These are phyloP conservation scores for Alternaria rosae DNA, from an alignment of 2,329 filamentous ascomycete species.

Conservation along the genomic window DNA sequence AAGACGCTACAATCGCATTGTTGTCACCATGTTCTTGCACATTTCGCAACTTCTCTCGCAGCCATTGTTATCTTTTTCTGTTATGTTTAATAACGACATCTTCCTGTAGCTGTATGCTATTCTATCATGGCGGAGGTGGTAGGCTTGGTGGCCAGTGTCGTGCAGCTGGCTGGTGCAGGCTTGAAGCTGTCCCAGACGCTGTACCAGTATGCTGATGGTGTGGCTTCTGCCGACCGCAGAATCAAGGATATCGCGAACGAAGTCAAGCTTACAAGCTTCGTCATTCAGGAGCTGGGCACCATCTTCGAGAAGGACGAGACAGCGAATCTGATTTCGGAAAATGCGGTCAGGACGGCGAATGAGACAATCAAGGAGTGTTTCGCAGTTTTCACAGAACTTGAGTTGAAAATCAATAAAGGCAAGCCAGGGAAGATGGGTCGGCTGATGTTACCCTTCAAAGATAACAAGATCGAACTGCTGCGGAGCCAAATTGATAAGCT, in stretches of 20 bases:
- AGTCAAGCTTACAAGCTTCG: constrained; percentile 36
- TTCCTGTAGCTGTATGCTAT: neutral
- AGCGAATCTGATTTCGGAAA: constrained; percentile 32
- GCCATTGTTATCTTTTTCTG: neutral
- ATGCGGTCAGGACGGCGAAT: constrained; percentile 35
- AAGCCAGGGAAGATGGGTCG: constrained; percentile 35
- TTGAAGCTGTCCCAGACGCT: constrained; percentile 40
- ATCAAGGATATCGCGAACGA: constrained; percentile 41
- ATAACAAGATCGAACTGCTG: constrained; percentile 40
- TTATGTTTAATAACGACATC: neutral
- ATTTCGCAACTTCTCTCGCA: neutral
- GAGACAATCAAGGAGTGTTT: constrained; percentile 40
- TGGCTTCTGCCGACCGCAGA: constrained; percentile 38
- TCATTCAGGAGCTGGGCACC: constrained; percentile 38
- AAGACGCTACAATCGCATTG: neutral
- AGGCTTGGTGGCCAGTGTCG: constrained; percentile 39
- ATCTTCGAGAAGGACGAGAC: constrained; percentile 38
- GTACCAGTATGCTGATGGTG: constrained; percentile 42
- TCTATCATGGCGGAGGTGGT: constrained; percentile 34
- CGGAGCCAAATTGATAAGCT: constrained; percentile 40
- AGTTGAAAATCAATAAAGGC: constrained; percentile 32
- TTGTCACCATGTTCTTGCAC: neutral
- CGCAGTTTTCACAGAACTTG: constrained; percentile 34
- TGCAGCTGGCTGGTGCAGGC: constrained; percentile 41
- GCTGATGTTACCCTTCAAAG: constrained; percentile 40